phyloP scores from a whole-genome alignment of 495 filamentous ascomycete species.

The Xylaria flabelliformis region DNA sequence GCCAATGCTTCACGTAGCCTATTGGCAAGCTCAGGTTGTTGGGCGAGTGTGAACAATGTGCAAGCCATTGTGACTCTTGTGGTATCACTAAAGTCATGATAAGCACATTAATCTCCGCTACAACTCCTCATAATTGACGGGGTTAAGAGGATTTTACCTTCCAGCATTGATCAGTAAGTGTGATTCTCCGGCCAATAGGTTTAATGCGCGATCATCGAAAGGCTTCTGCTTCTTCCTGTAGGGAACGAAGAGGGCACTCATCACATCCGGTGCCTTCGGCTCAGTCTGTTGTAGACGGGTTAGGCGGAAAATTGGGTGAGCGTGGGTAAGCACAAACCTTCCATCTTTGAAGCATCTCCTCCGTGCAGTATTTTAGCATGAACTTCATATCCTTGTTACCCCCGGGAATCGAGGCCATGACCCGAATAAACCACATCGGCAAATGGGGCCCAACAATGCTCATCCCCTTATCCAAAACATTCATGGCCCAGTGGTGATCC shows the following conservation, averaged over 20 bases:
- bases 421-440: constrained; percentile 2
- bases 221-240: background rate
- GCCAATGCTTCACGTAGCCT: background rate
- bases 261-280: background rate
- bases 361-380: background rate
- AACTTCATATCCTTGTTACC: constrained; percentile 1
- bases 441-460: background rate
- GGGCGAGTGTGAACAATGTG: background rate
- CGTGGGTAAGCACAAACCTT: constrained; percentile 1
- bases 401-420: background rate
- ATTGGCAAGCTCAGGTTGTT: background rate
- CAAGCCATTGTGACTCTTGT: constrained; percentile 1
- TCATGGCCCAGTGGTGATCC: constrained; percentile 7
- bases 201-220: background rate
- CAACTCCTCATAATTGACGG: background rate
- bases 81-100: background rate
- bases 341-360: constrained; percentile 9
- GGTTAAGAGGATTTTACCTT: background rate
- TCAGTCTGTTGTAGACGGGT: background rate
- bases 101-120: background rate
- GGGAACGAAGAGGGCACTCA: background rate
- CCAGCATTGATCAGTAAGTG: constrained; percentile 2
- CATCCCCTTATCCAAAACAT: constrained; percentile 6
- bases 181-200: background rate
- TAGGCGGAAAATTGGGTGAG: background rate